phyloP scores from a whole-genome alignment of 345 rosid species.

The Brassica carinata region DNA sequence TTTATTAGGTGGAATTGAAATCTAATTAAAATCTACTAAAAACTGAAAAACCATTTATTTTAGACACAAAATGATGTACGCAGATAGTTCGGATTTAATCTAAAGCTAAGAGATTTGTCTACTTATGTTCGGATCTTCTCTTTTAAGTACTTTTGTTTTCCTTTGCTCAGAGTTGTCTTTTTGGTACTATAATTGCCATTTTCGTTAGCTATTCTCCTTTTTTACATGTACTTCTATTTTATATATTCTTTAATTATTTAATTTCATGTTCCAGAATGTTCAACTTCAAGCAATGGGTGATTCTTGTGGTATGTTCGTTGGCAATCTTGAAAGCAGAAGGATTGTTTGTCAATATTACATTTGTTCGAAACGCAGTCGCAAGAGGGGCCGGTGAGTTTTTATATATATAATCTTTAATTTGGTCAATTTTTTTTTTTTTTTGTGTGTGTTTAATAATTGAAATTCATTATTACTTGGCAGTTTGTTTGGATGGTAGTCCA shows the following conservation, averaged over 20 bases:
- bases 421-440: background rate
- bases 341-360: slow-evolving; percentile 56
- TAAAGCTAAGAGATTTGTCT: slow-evolving; percentile 2
- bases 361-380: slow-evolving; percentile 61
- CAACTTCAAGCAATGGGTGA: slow-evolving; percentile 50
- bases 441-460: background rate
- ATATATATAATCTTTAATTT: background rate
- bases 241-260: background rate
- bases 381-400: slow-evolving; percentile 78
- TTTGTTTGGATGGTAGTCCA: slow-evolving; percentile 96
- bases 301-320: slow-evolving; percentile 45
- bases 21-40: slow-evolving; percentile 18
- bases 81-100: slow-evolving; percentile 30
- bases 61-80: slow-evolving; percentile 8
- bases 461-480: slow-evolving; percentile 43
- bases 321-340: slow-evolving; percentile 51
- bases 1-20: slow-evolving; percentile 26
- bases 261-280: slow-evolving; percentile 59
- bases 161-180: slow-evolving; percentile 3
- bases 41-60: background rate
- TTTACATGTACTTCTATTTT: slow-evolving; percentile 3
- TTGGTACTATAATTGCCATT: slow-evolving; percentile 9
- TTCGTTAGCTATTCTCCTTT: slow-evolving; percentile 7
- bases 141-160: background rate
- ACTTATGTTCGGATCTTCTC: slow-evolving; percentile 23